Evolutionary conservation across 2,329 filamentous ascomycete species (phyloP), one percentile per base, ranked within the genome.

Genomic region (Arachnopeziza araneosa): DNA sequence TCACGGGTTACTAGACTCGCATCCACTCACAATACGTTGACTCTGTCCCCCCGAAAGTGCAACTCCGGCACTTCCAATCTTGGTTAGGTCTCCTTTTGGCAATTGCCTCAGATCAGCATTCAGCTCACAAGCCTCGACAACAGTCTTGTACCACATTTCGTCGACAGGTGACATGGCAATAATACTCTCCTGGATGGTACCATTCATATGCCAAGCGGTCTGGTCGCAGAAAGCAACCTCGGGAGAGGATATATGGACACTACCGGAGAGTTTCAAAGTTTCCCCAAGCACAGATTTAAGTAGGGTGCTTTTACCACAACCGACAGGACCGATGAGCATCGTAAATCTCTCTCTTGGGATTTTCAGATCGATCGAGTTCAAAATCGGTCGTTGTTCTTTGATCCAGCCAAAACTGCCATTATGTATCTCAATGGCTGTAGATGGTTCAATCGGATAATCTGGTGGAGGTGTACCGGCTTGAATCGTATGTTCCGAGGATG

Each of bases 11-110:
- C 10, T 44, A 14, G 24, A 30, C 10, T 3, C 23, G 65, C 66
- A 51, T 44, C 17, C 17, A 68, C 66, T 36, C 60, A 61, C 58
- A n/a, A 89, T 71, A 5, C 86, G 80, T 68, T 87, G 85, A 50
- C 62, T 62, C 22, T 60, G 52, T n/a, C 58, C 55, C 36, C 71
- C 68, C 23, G 67, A 69, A 14, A 72, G 58, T 23, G 66, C 66
- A 32, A 72, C 66, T 21, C 70, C 69, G 49, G 64, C 64, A 50
- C 66, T 66, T 24, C 70, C 70, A 2, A 56, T 44, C 26, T 24
- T 24, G 22, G 52, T 54, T 7, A 5, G 7, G n/a, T 54, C 23
- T 26, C 52, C 24, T 26, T n/a, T 54, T 2, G 52, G 52, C 10
- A 54, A 30, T 30, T 26, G 23, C 17, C 9, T 26, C 6, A 54